Base-by-base conservation (phyloP, 805 yeast genomes). In the Ogataea paraovalis region DNA sequence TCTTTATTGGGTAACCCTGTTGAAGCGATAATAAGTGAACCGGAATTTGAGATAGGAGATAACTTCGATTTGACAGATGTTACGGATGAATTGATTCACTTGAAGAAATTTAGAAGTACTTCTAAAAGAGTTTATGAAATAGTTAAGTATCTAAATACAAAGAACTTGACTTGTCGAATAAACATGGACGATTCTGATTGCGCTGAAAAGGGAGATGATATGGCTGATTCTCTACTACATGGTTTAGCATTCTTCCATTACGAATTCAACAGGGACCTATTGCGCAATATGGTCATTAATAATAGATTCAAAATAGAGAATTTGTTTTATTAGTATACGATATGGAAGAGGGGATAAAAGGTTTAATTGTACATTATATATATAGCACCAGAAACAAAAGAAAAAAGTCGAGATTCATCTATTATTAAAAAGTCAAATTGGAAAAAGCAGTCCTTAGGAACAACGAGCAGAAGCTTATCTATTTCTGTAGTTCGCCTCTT, bases 141-240 rank as follows among this genome's bases (percentile, higher is more conserved):
- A 43, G 59, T 62, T 46, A 39, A 38, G 7, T 45, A 51, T 22
- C 37, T 68, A 8, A 66, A 66, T 46, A 38, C 45, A 4, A 20
- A 46, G 4, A 59, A 59, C 36, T 18, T 16, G 1, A 14, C n/a
- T 4, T 42, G 19, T 6, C 18, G 49, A 27, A 41, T 34, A 30
- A 50, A 44, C 13, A 41, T 46, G 8, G 48, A 43, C 22, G 54
- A 50, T 20, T 33, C 44, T 7, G 59, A 57, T 44, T 53, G 57
- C 7, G 44, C 32, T 2, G 52, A 48, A 27, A 83, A 83, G 58
- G 76, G 77, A 39, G 91, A 84, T 59, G 91, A 84, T 59, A 65
- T 83, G 46, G 76, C 82, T 8, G 91, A 84, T 59, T 72, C 84
- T 0, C 65, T 83, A n/a, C 64, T 83, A 14, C 87, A 84, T 60